Conservation (phyloP, 2,329 filamentous ascomycete species). For the Sarocladium strictum region DNA sequence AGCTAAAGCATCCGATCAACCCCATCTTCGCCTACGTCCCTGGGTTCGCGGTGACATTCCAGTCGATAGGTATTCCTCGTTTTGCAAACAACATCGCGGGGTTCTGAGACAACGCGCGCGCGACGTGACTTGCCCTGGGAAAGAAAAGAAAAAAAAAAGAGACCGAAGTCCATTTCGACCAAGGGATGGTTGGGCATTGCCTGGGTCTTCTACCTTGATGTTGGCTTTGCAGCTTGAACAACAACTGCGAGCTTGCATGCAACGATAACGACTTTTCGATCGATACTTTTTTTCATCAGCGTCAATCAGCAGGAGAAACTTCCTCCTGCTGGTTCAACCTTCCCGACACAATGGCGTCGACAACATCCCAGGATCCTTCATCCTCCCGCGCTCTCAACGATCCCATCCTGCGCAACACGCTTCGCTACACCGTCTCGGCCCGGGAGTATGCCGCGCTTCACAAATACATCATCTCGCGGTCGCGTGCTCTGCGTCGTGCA, state of each 20-base stretch:
- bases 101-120: slow-evolving; percentile 1
- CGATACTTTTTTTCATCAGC: not conserved
- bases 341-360: not conserved
- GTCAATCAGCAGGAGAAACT: not conserved
- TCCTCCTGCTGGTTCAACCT: not conserved
- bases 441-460: slow-evolving; percentile 83
- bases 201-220: no score
- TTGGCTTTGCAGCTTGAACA: no score
- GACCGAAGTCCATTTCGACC: no score
- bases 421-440: slow-evolving; percentile 80
- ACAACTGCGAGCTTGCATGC: no score
- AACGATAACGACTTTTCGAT: no score
- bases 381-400: slow-evolving; percentile 35
- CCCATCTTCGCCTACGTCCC: not conserved
- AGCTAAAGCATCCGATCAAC: not conserved
- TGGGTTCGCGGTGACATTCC: slow-evolving; percentile 1
- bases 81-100: not conserved
- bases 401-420: slow-evolving; percentile 74
- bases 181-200: not conserved
- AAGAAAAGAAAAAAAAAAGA: no score
- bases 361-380: not conserved
- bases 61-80: not conserved
- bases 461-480: slow-evolving; percentile 72
- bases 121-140: not conserved
- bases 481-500: slow-evolving; percentile 48